phyloP scores from a whole-genome alignment of 306 rosid species.

The Vigna nakashimae region DNA sequence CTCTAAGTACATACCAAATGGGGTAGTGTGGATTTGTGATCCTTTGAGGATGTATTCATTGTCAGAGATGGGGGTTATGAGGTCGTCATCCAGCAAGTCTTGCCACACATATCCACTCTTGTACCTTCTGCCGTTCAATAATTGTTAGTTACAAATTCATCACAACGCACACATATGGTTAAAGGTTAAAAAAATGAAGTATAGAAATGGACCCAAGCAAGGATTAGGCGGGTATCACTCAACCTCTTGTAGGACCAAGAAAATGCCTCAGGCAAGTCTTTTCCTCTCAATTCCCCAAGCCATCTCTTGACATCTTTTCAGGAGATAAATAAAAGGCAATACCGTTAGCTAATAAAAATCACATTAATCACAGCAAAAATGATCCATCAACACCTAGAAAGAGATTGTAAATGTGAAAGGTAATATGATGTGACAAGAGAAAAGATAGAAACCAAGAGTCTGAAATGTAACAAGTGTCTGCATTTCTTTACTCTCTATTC shows the following conservation, averaged over 20 bases:
- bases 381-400: background rate
- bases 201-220: conserved; percentile 31
- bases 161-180: background rate
- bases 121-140: conserved; percentile 74
- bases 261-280: conserved; percentile 68
- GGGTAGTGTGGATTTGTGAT: conserved; percentile 63
- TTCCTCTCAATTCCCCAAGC: conserved; percentile 80
- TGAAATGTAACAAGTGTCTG: background rate
- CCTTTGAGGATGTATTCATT: conserved; percentile 93
- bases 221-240: background rate
- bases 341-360: conserved; percentile 1
- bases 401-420: background rate
- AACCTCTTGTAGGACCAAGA: conserved; percentile 93
- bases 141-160: conserved; percentile 45
- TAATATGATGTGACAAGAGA: background rate
- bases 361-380: conserved; percentile 3
- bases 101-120: conserved; percentile 92
- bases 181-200: conserved; percentile 21
- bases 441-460: background rate
- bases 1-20: conserved; percentile 48
- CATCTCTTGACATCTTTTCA: conserved; percentile 80
- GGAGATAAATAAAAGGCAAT: background rate
- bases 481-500: background rate
- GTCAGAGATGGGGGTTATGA: conserved; percentile 85
- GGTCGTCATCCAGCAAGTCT: conserved; percentile 85